Conservation (phyloP, 2,329 filamentous ascomycete genomes). For the Leptographium lundbergii region DNA sequence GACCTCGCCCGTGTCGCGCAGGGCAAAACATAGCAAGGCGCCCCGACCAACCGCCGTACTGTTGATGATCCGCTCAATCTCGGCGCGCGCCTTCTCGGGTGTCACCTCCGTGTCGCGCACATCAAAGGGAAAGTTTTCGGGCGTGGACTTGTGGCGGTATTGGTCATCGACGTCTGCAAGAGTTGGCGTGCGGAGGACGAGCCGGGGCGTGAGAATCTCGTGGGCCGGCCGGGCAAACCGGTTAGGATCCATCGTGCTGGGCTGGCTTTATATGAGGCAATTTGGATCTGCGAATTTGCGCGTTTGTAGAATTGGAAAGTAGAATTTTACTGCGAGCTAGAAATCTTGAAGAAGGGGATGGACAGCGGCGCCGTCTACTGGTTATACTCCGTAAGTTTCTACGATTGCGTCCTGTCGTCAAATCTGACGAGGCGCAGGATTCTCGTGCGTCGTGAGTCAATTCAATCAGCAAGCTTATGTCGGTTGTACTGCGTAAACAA, state of each 20-base stretch:
- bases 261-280: too few species aligned
- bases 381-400: background rate
- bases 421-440: background rate
- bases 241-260: background rate
- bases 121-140: background rate
- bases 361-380: background rate
- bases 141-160: background rate
- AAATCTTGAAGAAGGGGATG: too few species aligned
- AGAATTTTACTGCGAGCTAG: background rate
- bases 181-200: background rate
- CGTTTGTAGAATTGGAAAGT: background rate
- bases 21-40: background rate
- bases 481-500: background rate
- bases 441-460: background rate
- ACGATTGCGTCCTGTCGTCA: background rate
- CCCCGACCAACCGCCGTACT: background rate
- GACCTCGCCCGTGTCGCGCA: background rate
- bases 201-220: background rate
- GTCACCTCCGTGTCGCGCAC: background rate
- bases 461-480: background rate
- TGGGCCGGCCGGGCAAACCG: background rate
- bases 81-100: background rate
- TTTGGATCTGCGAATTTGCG: background rate
- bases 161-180: background rate
- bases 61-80: background rate